A percentile compares a stretch with the other conserved stretches of the same genome.
Conservation (phyloP, 2,329 filamentous ascomycete genomes). For the Trichophyton mentagrophytes region DNA sequence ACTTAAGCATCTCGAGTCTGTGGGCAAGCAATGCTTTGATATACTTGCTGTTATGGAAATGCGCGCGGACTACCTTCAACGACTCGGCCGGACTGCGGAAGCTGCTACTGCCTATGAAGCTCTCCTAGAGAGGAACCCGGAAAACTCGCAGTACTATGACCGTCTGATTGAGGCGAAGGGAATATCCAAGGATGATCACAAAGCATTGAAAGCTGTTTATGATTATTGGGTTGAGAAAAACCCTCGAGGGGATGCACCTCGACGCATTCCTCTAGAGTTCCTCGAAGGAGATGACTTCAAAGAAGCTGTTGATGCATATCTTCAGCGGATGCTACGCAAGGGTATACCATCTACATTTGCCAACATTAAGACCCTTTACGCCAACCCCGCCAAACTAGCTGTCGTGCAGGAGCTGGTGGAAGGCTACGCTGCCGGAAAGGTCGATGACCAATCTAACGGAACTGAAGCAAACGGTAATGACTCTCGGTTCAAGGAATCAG, state of each 20-base stretch:
- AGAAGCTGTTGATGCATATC: constrained; percentile 62
- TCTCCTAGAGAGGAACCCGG: constrained; percentile 74
- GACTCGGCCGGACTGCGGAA: constrained; percentile 64
- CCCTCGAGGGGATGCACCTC: constrained; percentile 71
- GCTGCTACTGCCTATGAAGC: constrained; percentile 69
- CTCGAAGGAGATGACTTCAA: constrained; percentile 70
- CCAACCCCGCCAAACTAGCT: constrained; percentile 63
- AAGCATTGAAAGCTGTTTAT: constrained; percentile 61
- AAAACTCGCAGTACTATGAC: constrained; percentile 76
- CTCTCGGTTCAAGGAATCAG: constrained; percentile 59
- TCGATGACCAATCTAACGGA: constrained; percentile 35
- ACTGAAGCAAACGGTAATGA: constrained; percentile 40
- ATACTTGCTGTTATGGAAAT: constrained; percentile 73
- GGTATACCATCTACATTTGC: constrained; percentile 93
- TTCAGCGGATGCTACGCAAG: constrained; percentile 75
- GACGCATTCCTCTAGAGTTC: constrained; percentile 80
- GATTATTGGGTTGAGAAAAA: constrained; percentile 69
- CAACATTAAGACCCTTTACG: constrained; percentile 89
- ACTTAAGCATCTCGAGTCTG: constrained; percentile 68
- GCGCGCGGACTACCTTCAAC: constrained; percentile 69
- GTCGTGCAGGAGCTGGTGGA: constrained; percentile 63
- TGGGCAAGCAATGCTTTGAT: constrained; percentile 68
- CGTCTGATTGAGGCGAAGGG: constrained; percentile 58
- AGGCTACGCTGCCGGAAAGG: constrained; percentile 55
- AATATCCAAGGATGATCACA: constrained; percentile 47